Conservation (phyloP, 495 filamentous ascomycete species). For the Penicillium maclennaniae region DNA sequence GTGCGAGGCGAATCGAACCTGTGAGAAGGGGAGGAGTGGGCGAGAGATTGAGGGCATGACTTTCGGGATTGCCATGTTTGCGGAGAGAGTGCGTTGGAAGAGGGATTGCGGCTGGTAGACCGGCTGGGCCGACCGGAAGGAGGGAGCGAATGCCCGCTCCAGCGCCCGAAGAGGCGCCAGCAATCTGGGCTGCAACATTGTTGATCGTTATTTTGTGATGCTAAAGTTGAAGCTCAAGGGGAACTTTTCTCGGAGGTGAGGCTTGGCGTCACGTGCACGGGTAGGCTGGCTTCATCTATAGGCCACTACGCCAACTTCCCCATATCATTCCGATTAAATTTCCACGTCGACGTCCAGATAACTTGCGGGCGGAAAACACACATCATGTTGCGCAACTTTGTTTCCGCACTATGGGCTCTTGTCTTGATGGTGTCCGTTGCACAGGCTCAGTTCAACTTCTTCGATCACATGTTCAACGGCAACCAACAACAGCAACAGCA, state of each 20-base stretch:
- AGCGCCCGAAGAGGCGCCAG: slow-evolving; percentile 40
- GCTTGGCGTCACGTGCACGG: slow-evolving; percentile 33
- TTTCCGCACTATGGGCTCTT: slow-evolving; percentile 37
- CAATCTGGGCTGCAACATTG: slow-evolving; percentile 43
- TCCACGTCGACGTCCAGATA: background rate
- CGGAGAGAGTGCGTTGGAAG: slow-evolving; percentile 40
- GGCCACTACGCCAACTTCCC: background rate
- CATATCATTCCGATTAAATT: no score
- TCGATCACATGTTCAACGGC: slow-evolving; percentile 78
- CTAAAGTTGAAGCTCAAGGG: slow-evolving; percentile 23
- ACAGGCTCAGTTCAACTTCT: slow-evolving; percentile 78
- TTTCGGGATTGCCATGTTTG: slow-evolving; percentile 26
- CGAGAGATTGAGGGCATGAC: slow-evolving; percentile 24
- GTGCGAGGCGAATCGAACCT: slow-evolving; percentile 74
- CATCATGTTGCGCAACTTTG: slow-evolving; percentile 29
- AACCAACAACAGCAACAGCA: slow-evolving; percentile 56
- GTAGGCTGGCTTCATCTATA: slow-evolving; percentile 31
- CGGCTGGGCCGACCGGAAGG: slow-evolving; percentile 22
- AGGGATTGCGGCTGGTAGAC: slow-evolving; percentile 28
- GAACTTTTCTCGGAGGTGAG: slow-evolving; percentile 36
- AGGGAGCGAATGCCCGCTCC: slow-evolving; percentile 34
- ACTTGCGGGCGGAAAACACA: background rate
- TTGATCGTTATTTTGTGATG: slow-evolving; percentile 15
- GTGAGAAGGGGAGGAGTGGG: slow-evolving; percentile 33
- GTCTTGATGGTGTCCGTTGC: slow-evolving; percentile 47